Evolutionary conservation across 2,329 filamentous ascomycete species (phyloP), one percentile per base, ranked within the genome.

Genomic region (Phyllosticta citriasiana): DNA sequence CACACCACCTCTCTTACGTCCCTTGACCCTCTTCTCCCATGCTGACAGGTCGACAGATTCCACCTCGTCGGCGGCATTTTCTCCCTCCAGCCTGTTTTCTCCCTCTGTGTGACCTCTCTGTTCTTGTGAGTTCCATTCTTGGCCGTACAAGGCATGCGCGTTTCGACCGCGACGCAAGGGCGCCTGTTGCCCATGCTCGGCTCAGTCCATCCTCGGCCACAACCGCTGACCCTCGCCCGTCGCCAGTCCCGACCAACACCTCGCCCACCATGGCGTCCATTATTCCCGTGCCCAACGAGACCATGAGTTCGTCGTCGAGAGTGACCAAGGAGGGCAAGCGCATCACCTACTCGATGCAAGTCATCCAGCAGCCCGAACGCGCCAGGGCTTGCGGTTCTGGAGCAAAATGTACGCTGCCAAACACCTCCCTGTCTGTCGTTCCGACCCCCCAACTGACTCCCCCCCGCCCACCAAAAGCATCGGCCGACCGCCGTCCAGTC

Each of bases 341-440:
- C 65, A 82, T 97, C 66, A 90, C 85, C 71, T 97, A 97, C 75
- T 81, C 83, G 65, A 79, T 97, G 74, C 85, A 84, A 63, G 91
- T 97, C 61, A 86, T 97, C 68, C 94, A 99, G 76, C 91, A 97
- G 73, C 94, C 94, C 22, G 88, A 96, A 77, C 89, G 92, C 69
- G 93, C 94, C 57, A 84, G 94, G 79, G 94, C 94, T 60, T 99
- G 94, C 74, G 94, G 94, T 70, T 92, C 91, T 60, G 94, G 94
- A 63, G 91, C 91, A 59, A 97, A 97, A 78, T 96, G 91, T 96
- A 81, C 76, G 87, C 67, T 53, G n/a, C 27, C 35, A 16, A 51
- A n/a, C 30, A n/a, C 30, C 50, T 8, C 22, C 4, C 12, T 16
- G 6, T 8, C 12, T 50, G 12, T 35, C 12, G 57, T 63, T 50